A percentile compares a stretch with the other conserved stretches of the same genome.
Evolutionary conservation across 176 grass and related monocot genomes (phyloP).

Genomic region (Saccharum spontaneum): DNA sequence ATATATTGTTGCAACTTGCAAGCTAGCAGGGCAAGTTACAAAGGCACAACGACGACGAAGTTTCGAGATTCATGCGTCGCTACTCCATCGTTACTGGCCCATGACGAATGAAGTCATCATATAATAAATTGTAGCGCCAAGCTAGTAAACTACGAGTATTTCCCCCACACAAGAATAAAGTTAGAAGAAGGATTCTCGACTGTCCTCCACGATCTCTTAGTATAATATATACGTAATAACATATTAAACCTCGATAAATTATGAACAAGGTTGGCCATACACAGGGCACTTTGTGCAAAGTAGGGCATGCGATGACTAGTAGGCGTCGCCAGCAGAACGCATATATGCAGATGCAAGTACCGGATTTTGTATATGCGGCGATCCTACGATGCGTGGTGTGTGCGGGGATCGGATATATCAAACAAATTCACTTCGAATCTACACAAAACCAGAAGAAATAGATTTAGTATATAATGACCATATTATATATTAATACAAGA

Average conservation of each 20-base stretch:
- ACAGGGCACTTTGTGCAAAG: background rate
- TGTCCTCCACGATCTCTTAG: background rate
- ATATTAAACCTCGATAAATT: background rate
- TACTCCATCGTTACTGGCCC: background rate
- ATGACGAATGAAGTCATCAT: background rate
- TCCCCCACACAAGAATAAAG: background rate
- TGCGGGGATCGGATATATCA: background rate
- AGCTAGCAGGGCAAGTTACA: no score
- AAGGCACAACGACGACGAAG: no score
- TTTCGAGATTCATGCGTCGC: background rate
- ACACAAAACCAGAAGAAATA: background rate
- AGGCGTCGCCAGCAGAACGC: background rate
- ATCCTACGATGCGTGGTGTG: background rate
- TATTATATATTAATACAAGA: no score
- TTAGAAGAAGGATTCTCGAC: background rate
- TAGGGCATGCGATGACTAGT: background rate
- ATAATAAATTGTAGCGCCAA: background rate
- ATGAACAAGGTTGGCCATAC: background rate
- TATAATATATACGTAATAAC: background rate
- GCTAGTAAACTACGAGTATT: background rate
- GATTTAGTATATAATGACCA: background rate
- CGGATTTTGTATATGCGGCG: background rate
- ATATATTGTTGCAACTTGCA: no score
- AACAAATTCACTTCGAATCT: background rate
- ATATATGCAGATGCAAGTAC: background rate